Conservation (phyloP, 148 eudicot species). For the Silene latifolia region DNA sequence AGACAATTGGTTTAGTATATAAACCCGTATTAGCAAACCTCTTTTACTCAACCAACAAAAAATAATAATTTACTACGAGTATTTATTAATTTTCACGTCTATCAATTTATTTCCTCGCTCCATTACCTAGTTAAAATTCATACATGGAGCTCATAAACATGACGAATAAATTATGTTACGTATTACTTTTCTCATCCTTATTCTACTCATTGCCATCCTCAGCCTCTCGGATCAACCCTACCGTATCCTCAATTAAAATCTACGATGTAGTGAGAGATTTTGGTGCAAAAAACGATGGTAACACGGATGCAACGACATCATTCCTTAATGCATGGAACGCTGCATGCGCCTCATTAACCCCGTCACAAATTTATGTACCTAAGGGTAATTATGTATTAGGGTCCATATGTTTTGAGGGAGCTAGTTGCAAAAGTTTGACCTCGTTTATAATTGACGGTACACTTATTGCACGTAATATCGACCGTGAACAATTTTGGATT, state of each 20-base stretch:
- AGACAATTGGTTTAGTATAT: not conserved
- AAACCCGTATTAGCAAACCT: not conserved
- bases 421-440: conserved; percentile 15
- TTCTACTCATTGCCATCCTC: not conserved
- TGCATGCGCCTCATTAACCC: conserved; percentile 11
- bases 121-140: no score
- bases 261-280: conserved; percentile 14
- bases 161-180: not conserved
- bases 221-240: no score
- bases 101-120: no score
- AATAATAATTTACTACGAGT: no score
- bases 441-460: conserved; percentile 36
- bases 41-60: not conserved
- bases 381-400: conserved; percentile 17
- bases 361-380: conserved; percentile 23
- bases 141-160: no score
- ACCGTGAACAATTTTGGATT: conserved; percentile 28
- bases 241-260: not conserved
- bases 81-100: no score
- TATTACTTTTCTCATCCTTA: not conserved
- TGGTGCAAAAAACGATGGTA: conserved; percentile 30
- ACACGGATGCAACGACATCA: conserved; percentile 21
- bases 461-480: conserved; percentile 29
- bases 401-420: conserved; percentile 28
- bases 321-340: conserved; percentile 29